Percentiles rank a stretch among this genome's conserved stretches.
Conservation (phyloP, 2,329 filamentous ascomycete species). For the Colletotrichum theobromicola region DNA sequence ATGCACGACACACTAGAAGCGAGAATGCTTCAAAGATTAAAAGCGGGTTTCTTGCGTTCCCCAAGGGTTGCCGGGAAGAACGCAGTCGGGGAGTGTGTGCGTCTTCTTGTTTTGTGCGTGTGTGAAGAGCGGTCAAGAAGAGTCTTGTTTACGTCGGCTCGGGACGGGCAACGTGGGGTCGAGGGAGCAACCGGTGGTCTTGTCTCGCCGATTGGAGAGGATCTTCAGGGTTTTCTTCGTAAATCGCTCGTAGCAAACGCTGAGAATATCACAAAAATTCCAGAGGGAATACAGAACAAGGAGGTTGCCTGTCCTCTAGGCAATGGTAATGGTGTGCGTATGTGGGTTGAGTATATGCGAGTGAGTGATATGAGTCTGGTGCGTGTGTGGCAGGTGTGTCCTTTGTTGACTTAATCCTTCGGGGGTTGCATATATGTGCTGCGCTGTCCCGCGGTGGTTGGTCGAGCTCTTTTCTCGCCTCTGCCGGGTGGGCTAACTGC, state of each 20-base stretch:
- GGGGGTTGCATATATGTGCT: constrained; percentile 12
- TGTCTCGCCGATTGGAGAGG: not conserved
- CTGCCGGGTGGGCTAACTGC: not conserved
- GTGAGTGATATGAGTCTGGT: not conserved
- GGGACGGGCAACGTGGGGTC: constrained; percentile 14
- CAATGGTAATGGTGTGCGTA: not conserved
- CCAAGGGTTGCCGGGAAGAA: not conserved
- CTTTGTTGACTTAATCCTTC: constrained; percentile 4
- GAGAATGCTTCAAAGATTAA: not conserved
- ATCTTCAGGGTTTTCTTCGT: not conserved
- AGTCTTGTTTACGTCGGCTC: constrained; percentile 8
- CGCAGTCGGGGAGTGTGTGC: not conserved
- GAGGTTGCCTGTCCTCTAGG: not conserved
- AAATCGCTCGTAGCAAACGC: not conserved
- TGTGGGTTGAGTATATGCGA: not conserved
- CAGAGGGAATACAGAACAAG: not conserved
- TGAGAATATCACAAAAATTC: not conserved
- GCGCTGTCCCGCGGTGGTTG: constrained; percentile 22
- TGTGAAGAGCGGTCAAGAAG: not conserved
- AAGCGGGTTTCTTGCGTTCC: constrained; percentile 3
- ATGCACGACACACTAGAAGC: not conserved
- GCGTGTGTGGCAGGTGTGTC: not conserved
- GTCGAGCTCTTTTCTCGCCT: not conserved
- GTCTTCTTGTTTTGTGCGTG: not conserved
- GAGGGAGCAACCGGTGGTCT: constrained; percentile 9